These are phyloP conservation scores for Penicillium sp. DNA, from an alignment of 2,329 filamentous ascomycete genomes.

Conservation along the genomic window DNA sequence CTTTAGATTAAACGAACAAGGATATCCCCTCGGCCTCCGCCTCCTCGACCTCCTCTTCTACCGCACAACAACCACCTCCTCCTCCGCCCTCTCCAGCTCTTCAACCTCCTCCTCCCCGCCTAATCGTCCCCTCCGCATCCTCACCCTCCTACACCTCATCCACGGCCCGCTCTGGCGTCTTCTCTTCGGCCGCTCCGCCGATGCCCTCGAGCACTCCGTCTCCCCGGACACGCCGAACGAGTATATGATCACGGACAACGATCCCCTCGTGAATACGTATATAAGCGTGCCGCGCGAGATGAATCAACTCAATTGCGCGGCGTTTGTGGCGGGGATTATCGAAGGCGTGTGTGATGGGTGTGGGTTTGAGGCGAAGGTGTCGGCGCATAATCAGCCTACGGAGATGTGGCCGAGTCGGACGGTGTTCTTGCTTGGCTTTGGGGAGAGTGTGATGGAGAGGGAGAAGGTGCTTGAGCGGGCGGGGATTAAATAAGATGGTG, in stretches of 20 bases:
- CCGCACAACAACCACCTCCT: conserved; percentile 77
- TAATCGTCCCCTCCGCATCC: conserved; percentile 80
- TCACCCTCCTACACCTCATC: conserved; percentile 91
- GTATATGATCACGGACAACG: conserved; percentile 99
- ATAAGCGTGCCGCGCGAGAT: conserved; percentile 93
- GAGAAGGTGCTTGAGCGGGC: conserved; percentile 76
- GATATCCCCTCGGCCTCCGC: conserved; percentile 90
- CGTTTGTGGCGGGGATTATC: conserved; percentile 91
- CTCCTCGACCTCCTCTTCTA: conserved; percentile 94
- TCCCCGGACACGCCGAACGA: conserved; percentile 83
- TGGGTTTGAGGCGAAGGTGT: conserved; percentile 84
- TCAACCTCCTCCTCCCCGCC: conserved; percentile 69
- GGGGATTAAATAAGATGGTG: conserved; percentile 44
- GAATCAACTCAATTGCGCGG: conserved; percentile 94
- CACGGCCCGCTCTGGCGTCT: conserved; percentile 90
- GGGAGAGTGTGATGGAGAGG: conserved; percentile 85
- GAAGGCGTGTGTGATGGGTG: conserved; percentile 95
- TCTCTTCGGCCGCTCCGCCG: conserved; percentile 86
- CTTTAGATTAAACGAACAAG: conserved; percentile 78
- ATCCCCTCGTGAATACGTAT: conserved; percentile 92
- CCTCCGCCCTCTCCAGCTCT: conserved; percentile 79
- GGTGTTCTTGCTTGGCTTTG: conserved; percentile 92
- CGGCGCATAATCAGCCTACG: conserved; percentile 73
- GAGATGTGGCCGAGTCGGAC: conserved; percentile 97
- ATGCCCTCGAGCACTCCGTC: conserved; percentile 86